phyloP scores from a whole-genome alignment of 257 asterid genomes.

The Ilex asprella region DNA sequence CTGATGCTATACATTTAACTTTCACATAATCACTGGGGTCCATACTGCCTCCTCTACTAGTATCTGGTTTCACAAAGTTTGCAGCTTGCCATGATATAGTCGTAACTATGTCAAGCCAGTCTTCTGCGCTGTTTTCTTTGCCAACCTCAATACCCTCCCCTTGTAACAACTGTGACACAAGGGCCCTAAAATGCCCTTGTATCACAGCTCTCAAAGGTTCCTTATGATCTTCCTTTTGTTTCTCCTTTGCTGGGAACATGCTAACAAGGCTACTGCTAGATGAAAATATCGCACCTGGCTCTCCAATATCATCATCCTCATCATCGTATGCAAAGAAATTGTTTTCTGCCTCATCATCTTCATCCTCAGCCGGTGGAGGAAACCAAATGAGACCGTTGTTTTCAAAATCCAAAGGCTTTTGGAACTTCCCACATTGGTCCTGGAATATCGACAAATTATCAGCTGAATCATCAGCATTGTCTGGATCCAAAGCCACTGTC shows the following conservation, averaged over 20 bases:
- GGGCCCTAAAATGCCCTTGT: constrained; percentile 86
- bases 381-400: constrained; percentile 66
- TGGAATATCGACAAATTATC: constrained; percentile 28
- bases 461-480: constrained; percentile 28
- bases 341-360: constrained; percentile 45
- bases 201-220: constrained; percentile 53
- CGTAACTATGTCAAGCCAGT: constrained; percentile 76
- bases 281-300: constrained; percentile 30
- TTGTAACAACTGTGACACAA: constrained; percentile 74
- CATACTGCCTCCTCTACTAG: constrained; percentile 98
- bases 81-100: constrained; percentile 86
- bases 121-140: constrained; percentile 37
- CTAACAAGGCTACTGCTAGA: constrained; percentile 33
- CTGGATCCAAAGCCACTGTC: constrained; percentile 35
- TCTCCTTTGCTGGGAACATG: constrained; percentile 33
- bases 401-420: constrained; percentile 61
- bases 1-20: constrained; percentile 91
- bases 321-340: constrained; percentile 61
- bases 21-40: constrained; percentile 88
- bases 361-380: constrained; percentile 78
- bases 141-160: constrained; percentile 46
- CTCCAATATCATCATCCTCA: constrained; percentile 77
- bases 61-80: constrained; percentile 77
- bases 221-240: constrained; percentile 37
- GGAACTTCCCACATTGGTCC: constrained; percentile 32